These are phyloP conservation scores for Ophiostoma piceae DNA, from an alignment of 2,329 filamentous ascomycete genomes.

Conservation along the genomic window DNA sequence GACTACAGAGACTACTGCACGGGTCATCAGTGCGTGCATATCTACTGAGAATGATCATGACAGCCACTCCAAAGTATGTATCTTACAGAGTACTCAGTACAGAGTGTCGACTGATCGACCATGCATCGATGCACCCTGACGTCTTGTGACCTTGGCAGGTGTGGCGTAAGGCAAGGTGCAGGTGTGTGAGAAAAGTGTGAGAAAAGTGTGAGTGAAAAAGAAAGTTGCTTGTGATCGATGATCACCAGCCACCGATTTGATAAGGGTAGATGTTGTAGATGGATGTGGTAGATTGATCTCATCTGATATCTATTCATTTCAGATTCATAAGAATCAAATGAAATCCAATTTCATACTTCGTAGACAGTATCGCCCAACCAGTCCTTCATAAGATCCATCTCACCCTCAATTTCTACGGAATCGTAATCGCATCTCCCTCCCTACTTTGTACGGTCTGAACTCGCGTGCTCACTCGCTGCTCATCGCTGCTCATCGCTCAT, in stretches of 20 bases:
- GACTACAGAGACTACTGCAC: too few relatives aligned
- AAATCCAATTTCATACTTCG: too few relatives aligned
- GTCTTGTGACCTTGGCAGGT: slow-evolving; percentile 7
- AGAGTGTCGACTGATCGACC: not conserved
- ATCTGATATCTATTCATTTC: too few relatives aligned
- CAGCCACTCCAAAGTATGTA: too few relatives aligned
- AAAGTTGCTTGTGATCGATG: slow-evolving; percentile 3
- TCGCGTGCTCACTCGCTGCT: not conserved
- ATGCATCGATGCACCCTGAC: slow-evolving; percentile 1
- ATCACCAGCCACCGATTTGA: not conserved
- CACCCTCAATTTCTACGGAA: not conserved
- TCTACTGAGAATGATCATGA: too few relatives aligned
- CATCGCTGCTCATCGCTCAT: too few relatives aligned
- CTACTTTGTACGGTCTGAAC: not conserved
- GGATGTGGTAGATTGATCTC: too few relatives aligned
- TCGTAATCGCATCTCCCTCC: not conserved
- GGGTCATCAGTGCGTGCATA: too few relatives aligned
- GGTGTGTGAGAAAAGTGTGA: not conserved
- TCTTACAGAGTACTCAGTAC: not conserved
- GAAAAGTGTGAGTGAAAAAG: too few relatives aligned
- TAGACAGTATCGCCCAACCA: too few relatives aligned
- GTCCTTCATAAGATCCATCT: not conserved
- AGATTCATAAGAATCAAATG: too few relatives aligned
- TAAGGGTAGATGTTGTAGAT: not conserved
- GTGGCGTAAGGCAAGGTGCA: not conserved